A percentile compares a stretch with the other conserved stretches of the same genome.
Conservation (phyloP, 805 yeast genomes). For the Pichia pseudocactophila region DNA sequence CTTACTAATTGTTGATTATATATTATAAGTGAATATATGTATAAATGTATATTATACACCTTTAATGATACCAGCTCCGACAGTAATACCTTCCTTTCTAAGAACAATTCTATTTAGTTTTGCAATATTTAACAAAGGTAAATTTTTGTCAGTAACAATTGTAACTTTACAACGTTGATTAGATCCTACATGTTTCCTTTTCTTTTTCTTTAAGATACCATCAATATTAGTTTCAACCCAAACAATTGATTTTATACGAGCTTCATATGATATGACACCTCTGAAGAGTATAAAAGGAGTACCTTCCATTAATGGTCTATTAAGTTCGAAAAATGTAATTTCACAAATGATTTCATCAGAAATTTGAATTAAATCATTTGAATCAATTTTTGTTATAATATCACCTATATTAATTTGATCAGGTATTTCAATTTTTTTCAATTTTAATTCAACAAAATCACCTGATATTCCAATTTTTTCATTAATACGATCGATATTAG, state of each 20-base stretch:
- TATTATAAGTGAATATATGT: constrained; percentile 18
- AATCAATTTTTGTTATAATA: constrained; percentile 34
- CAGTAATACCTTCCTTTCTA: constrained; percentile 58
- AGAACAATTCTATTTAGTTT: constrained; percentile 57
- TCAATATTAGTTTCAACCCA: constrained; percentile 18
- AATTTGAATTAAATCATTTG: not conserved
- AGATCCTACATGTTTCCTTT: constrained; percentile 47
- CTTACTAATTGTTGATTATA: constrained; percentile 46
- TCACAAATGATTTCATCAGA: constrained; percentile 44
- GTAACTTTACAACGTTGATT: constrained; percentile 52
- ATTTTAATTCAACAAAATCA: constrained; percentile 42
- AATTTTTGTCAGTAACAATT: constrained; percentile 22
- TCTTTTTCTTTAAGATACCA: constrained; percentile 30
- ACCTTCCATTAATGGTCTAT: constrained; percentile 71
- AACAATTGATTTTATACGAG: constrained; percentile 45
- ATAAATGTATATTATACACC: constrained; percentile 7
- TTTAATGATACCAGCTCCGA: constrained; percentile 39
- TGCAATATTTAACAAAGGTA: constrained; percentile 4
- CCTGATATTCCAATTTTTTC: constrained; percentile 40
- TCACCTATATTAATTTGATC: constrained; percentile 58
- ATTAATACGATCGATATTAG: constrained; percentile 8
- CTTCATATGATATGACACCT: constrained; percentile 65
- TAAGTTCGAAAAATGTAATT: constrained; percentile 54
- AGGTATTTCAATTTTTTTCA: constrained; percentile 27
- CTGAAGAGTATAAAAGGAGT: constrained; percentile 70